Evolutionary conservation across 352 stramenopile genomes (phyloP).

Genomic region (Globisporangium paddicum): DNA sequence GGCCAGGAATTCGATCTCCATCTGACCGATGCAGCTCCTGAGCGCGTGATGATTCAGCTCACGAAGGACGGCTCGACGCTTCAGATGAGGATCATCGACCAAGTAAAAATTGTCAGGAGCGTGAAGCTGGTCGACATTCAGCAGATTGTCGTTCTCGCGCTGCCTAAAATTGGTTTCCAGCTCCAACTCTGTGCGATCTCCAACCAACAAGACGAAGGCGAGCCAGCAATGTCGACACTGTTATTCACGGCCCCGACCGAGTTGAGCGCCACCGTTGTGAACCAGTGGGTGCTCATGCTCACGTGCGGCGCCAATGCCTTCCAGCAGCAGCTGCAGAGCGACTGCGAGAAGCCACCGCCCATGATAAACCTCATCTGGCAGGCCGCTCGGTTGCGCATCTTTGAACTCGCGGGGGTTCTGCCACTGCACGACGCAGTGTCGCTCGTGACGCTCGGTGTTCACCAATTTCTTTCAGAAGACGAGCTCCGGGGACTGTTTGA

Average conservation of each 20-base stretch:
- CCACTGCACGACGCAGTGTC: conserved; percentile 16
- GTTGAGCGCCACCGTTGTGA: conserved; percentile 10
- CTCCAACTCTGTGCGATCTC: not conserved
- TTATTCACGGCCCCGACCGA: not conserved
- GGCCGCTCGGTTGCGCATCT: conserved; percentile 33
- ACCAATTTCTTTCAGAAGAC: not conserved
- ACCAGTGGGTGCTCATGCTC: conserved; percentile 31
- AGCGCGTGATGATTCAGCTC: conserved; percentile 3
- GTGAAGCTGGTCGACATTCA: conserved; percentile 8
- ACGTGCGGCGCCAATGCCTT: conserved; percentile 37
- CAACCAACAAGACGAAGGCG: not conserved
- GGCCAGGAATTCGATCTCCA: conserved; percentile 15
- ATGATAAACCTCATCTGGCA: conserved; percentile 33
- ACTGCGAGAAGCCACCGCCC: not conserved
- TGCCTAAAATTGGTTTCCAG: not conserved
- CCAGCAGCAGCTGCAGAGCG: conserved; percentile 13
- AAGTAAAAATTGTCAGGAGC: not conserved
- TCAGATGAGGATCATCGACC: too few relatives aligned
- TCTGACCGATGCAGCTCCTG: not conserved
- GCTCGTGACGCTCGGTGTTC: conserved; percentile 8
- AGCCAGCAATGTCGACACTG: not conserved
- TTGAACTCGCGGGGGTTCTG: conserved; percentile 24
- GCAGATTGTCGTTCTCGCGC: not conserved
- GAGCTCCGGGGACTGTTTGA: not conserved
- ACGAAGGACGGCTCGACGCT: conserved; percentile 1